These are phyloP conservation scores for Gamsiella multidivaricata DNA, from an alignment of 192 early-diverging fungal species.

Conservation along the genomic window DNA sequence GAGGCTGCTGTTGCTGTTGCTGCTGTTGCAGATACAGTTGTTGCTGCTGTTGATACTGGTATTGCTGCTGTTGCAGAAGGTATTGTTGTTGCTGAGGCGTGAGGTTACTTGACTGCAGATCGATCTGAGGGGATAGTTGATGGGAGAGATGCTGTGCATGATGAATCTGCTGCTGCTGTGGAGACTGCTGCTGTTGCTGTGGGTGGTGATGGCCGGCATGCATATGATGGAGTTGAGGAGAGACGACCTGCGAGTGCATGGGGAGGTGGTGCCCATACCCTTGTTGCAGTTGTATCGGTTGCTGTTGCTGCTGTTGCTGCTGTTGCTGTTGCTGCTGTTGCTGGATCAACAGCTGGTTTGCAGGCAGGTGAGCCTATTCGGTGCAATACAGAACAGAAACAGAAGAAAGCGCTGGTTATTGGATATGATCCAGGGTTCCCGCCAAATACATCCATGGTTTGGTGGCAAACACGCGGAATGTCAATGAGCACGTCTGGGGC, in stretches of 20 bases:
- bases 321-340: constrained; percentile 45
- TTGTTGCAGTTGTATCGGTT: constrained; percentile 24
- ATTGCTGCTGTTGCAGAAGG: constrained; percentile 25
- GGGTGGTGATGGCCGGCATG: constrained; percentile 14
- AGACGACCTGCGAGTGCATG: constrained; percentile 37
- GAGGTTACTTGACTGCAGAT: constrained; percentile 27
- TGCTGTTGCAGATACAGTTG: constrained; percentile 24
- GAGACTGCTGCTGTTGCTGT: constrained; percentile 19
- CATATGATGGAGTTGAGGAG: constrained; percentile 29
- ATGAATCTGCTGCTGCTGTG: constrained; percentile 25
- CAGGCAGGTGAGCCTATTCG: constrained; percentile 29
- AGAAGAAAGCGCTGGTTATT: background rate
- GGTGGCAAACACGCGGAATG: background rate
- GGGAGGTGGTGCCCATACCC: constrained; percentile 39
- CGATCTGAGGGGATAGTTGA: constrained; percentile 34
- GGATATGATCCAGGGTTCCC: background rate
- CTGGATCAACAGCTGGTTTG: constrained; percentile 20
- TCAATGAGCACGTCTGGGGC: constrained; percentile 1
- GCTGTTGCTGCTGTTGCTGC: constrained; percentile 42
- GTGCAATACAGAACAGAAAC: background rate
- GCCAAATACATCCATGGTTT: background rate
- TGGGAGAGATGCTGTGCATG: constrained; percentile 35
- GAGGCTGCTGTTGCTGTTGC: constrained; percentile 15
- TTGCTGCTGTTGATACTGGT: constrained; percentile 44
- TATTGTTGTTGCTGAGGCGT: constrained; percentile 38